Conservation (phyloP, 2,329 filamentous ascomycete genomes). For the Pseudogymnoascus sp. region DNA sequence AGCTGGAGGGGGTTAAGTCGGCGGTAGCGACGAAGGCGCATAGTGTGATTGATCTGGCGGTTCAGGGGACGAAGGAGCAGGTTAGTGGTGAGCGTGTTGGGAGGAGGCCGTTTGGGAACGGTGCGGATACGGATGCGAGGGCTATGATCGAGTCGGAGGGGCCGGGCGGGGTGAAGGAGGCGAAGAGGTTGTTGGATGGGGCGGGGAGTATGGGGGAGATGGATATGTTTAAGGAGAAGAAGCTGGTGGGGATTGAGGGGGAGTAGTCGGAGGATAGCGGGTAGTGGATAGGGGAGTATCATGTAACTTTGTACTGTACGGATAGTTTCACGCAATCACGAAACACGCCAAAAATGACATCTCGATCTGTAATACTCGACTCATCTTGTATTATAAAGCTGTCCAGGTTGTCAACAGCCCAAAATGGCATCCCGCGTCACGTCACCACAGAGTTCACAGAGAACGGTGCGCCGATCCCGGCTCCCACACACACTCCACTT, state of each 20-base stretch:
- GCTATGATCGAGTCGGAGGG: background rate
- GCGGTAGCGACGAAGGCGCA: background rate
- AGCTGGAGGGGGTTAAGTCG: background rate
- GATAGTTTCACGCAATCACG: background rate
- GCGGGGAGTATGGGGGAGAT: background rate
- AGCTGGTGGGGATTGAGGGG: background rate
- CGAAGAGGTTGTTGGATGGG: background rate
- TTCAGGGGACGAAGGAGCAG: background rate
- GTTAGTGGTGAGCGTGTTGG: background rate
- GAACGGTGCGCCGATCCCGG: background rate
- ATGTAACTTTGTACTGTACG: background rate
- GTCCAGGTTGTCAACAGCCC: background rate
- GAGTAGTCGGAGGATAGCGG: background rate
- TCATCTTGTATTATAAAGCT: background rate
- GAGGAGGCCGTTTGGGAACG: conserved; percentile 12
- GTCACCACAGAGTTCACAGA: background rate
- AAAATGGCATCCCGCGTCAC: background rate
- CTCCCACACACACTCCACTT: background rate
- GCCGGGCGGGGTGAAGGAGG: conserved; percentile 10
- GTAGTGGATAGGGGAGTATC: background rate
- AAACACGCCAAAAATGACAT: background rate
- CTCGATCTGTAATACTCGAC: background rate
- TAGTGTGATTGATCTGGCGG: conserved; percentile 10
- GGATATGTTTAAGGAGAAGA: conserved; percentile 3
- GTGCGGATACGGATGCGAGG: background rate